A percentile compares a stretch with the other conserved stretches of the same genome.
Evolutionary conservation across 305 asterid genomes (phyloP).

Genomic region (Fraxinus platypoda): DNA sequence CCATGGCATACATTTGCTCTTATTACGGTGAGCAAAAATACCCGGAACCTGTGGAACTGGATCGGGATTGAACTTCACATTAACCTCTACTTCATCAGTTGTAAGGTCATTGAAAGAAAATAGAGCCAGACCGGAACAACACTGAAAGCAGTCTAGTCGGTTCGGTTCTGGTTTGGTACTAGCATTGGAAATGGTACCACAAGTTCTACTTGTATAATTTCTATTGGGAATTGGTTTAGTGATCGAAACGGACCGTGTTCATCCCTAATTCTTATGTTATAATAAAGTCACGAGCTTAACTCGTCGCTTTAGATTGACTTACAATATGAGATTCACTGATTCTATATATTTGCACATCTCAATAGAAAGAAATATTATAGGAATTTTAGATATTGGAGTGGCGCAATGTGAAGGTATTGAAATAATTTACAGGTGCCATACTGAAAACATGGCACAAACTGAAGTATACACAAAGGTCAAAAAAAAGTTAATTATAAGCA

Average conservation of each 20-base stretch:
- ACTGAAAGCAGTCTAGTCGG: background rate
- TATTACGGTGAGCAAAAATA: background rate
- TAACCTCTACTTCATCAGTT: background rate
- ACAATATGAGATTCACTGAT: background rate
- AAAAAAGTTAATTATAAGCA: conserved; percentile 29
- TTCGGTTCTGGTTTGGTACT: background rate
- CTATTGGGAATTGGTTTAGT: background rate
- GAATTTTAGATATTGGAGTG: background rate
- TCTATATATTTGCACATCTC: background rate
- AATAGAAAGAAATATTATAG: background rate
- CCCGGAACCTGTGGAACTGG: background rate
- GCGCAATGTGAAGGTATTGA: background rate
- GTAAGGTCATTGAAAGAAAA: background rate
- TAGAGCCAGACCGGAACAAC: background rate
- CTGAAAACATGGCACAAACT: background rate
- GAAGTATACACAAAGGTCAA: background rate
- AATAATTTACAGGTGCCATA: background rate
- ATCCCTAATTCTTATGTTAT: background rate
- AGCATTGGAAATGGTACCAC: background rate
- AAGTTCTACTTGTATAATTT: background rate
- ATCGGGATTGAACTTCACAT: background rate
- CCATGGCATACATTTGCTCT: background rate
- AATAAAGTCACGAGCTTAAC: background rate
- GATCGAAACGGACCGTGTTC: too few relatives aligned
- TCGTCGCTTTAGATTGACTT: background rate